These are phyloP conservation scores for Aspergillus fischeri DNA, from an alignment of 2,329 filamentous ascomycete genomes.

Conservation along the genomic window DNA sequence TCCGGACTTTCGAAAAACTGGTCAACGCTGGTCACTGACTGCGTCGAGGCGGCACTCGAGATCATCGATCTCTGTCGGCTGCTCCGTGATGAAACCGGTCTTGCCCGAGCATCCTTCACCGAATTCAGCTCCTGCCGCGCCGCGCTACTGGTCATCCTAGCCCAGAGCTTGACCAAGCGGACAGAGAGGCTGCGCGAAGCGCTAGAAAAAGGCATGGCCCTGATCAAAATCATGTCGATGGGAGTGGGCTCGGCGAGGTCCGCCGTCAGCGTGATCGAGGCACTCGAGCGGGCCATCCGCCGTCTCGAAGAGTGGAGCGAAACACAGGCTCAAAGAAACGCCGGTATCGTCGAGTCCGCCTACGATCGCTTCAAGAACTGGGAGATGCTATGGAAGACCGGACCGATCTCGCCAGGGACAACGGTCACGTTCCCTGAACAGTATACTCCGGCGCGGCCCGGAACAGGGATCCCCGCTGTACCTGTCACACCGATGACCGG, in stretches of 20 bases:
- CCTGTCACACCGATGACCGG: slow-evolving; percentile 21
- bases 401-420: slow-evolving; percentile 32
- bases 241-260: slow-evolving; percentile 52
- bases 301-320: slow-evolving; percentile 45
- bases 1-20: slow-evolving; percentile 33
- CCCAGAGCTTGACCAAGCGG: slow-evolving; percentile 37
- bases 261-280: slow-evolving; percentile 51
- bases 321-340: slow-evolving; percentile 25
- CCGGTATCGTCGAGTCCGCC: slow-evolving; percentile 43
- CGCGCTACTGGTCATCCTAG: slow-evolving; percentile 48
- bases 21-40: slow-evolving; percentile 46
- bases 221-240: slow-evolving; percentile 53
- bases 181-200: slow-evolving; percentile 43
- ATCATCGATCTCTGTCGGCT: slow-evolving; percentile 50
- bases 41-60: slow-evolving; percentile 50
- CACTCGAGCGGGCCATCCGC: slow-evolving; percentile 47
- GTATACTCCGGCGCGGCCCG: slow-evolving; percentile 1
- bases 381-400: slow-evolving; percentile 48
- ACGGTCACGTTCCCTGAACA: slow-evolving; percentile 22
- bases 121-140: slow-evolving; percentile 55
- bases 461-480: slow-evolving; percentile 10
- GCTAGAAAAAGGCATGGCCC: slow-evolving; percentile 47
- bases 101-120: slow-evolving; percentile 53
- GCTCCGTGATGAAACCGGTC: slow-evolving; percentile 49
- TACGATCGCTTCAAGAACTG: slow-evolving; percentile 51